A percentile compares a stretch with the other conserved stretches of the same genome.
Conservation (phyloP, 2,329 filamentous ascomycete genomes). For the Stachybotrys chlorohalonatus region DNA sequence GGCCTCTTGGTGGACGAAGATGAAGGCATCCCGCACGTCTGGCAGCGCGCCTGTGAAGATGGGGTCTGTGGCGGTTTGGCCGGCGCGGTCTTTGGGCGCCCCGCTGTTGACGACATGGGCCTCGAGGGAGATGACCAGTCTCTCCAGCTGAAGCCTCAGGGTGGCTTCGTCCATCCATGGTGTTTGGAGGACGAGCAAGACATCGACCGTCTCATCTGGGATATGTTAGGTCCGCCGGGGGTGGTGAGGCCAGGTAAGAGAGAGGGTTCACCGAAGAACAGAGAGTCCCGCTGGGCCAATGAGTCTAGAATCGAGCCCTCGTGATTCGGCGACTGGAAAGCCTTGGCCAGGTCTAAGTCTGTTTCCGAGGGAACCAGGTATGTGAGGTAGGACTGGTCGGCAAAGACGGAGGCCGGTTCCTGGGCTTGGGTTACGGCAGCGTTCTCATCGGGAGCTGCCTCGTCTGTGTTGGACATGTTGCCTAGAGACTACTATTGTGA, state of each 20-base stretch:
- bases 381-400: conserved; percentile 49
- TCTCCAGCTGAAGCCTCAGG: conserved; percentile 49
- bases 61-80: conserved; percentile 43
- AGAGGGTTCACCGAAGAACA: conserved; percentile 60
- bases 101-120: conserved; percentile 53
- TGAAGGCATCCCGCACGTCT: conserved; percentile 39
- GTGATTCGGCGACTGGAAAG: conserved; percentile 33
- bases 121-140: conserved; percentile 59
- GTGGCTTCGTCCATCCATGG: conserved; percentile 48
- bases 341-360: conserved; percentile 42
- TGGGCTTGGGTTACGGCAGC: conserved; percentile 12
- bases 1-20: conserved; percentile 34
- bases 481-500: background rate
- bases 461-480: conserved; percentile 11
- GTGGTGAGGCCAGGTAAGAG: conserved; percentile 2
- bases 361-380: conserved; percentile 53
- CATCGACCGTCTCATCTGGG: conserved; percentile 63
- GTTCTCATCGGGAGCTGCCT: conserved; percentile 11
- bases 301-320: conserved; percentile 42
- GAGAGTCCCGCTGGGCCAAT: conserved; percentile 51
- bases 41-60: conserved; percentile 49
- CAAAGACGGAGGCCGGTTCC: conserved; percentile 28
- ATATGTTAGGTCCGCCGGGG: conserved; percentile 6
- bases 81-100: conserved; percentile 12
- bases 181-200: conserved; percentile 60